A percentile compares a stretch with the other conserved stretches of the same genome.
These are phyloP conservation scores for Alternaria rosae DNA, from an alignment of 2,329 filamentous ascomycete genomes.

Conservation along the genomic window DNA sequence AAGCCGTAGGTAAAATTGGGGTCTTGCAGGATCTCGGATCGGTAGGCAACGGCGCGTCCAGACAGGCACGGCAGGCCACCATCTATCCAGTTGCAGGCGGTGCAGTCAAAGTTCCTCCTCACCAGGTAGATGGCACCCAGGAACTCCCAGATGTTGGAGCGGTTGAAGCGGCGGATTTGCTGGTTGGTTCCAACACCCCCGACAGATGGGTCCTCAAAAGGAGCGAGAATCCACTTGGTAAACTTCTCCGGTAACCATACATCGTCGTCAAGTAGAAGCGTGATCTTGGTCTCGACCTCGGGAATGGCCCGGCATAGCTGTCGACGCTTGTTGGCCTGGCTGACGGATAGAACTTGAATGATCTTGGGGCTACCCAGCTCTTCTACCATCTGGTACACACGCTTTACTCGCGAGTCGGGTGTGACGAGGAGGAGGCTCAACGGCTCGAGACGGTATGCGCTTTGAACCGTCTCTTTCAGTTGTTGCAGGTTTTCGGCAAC, in stretches of 20 bases:
- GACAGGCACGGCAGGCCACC: slow-evolving; percentile 97
- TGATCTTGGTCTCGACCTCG: slow-evolving; percentile 81
- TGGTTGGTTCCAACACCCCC: slow-evolving; percentile 95
- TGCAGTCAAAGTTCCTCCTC: slow-evolving; percentile 95
- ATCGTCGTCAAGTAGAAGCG: slow-evolving; percentile 93
- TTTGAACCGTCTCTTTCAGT: slow-evolving; percentile 79
- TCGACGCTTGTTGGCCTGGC: slow-evolving; percentile 92
- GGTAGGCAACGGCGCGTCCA: slow-evolving; percentile 90
- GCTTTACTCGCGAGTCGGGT: slow-evolving; percentile 77
- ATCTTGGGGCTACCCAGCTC: slow-evolving; percentile 59
- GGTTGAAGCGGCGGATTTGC: slow-evolving; percentile 74
- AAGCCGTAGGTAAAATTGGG: slow-evolving; percentile 87
- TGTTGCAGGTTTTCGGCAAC: slow-evolving; percentile 88
- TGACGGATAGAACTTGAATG: slow-evolving; percentile 77
- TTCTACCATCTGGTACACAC: slow-evolving; percentile 67
- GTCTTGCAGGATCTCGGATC: slow-evolving; percentile 85
- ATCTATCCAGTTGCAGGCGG: slow-evolving; percentile 92
- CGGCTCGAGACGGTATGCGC: slow-evolving; percentile 74
- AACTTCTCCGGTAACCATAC: slow-evolving; percentile 89
- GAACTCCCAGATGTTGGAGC: slow-evolving; percentile 79
- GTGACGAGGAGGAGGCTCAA: slow-evolving; percentile 84
- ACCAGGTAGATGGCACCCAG: slow-evolving; percentile 91
- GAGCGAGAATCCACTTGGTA: slow-evolving; percentile 89
- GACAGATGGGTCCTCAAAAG: slow-evolving; percentile 83
- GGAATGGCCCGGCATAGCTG: slow-evolving; percentile 93